Conservation (phyloP, 2,329 filamentous ascomycete genomes). For the Alternaria solani region DNA sequence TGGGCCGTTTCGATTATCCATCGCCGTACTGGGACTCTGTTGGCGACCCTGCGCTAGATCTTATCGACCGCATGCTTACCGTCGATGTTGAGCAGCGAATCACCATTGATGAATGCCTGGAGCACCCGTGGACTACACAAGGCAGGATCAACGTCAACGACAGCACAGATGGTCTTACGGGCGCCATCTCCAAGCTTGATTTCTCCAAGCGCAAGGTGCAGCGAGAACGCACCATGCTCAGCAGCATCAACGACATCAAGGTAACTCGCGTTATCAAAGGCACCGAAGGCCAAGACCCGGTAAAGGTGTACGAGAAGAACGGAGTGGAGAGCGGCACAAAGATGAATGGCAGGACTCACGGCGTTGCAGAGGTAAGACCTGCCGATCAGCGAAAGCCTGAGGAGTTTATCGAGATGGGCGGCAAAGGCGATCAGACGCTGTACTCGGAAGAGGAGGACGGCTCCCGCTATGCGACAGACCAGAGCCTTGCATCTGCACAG, state of each 20-base stretch:
- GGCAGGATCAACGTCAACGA: conserved; percentile 68
- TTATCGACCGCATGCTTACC: conserved; percentile 94
- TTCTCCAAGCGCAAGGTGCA: conserved; percentile 81
- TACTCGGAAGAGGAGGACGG: conserved; percentile 68
- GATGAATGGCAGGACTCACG: conserved; percentile 15
- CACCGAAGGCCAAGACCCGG: conserved; percentile 58
- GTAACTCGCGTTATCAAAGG: conserved; percentile 67
- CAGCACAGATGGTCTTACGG: conserved; percentile 90
- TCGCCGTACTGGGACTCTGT: conserved; percentile 95
- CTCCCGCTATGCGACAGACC: conserved; percentile 48
- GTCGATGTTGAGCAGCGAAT: conserved; percentile 85
- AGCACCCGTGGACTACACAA: conserved; percentile 87
- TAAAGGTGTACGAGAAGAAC: conserved; percentile 54
- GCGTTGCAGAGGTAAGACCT: conserved; percentile 68
- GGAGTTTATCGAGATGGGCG: conserved; percentile 86
- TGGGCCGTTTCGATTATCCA: conserved; percentile 90
- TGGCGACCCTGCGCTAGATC: conserved; percentile 84
- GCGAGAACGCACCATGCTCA: conserved; percentile 85
- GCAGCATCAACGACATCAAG: conserved; percentile 78
- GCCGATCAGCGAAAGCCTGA: conserved; percentile 70
- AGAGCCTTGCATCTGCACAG: conserved; percentile 18
- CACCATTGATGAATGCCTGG: conserved; percentile 87
- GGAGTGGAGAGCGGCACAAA: conserved; percentile 32
- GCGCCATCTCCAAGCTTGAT: conserved; percentile 82
- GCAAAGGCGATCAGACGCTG: conserved; percentile 81